phyloP scores from a whole-genome alignment of 2,329 filamentous ascomycete genomes.

The Dendryphion nanum region DNA sequence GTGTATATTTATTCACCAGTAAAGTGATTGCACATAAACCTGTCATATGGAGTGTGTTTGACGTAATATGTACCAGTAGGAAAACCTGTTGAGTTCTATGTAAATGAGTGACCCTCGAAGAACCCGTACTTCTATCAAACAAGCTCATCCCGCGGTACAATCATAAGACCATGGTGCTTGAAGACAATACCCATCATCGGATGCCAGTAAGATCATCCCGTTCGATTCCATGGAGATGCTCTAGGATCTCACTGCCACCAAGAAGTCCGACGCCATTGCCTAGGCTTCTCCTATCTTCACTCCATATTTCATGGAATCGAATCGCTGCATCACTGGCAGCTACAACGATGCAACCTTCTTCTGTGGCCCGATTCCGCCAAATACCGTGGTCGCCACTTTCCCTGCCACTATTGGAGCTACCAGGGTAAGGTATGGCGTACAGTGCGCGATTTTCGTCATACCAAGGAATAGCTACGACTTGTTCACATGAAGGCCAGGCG shows the following conservation, averaged over 20 bases:
- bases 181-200: slow-evolving; percentile 32
- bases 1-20: no score
- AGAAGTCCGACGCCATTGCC: slow-evolving; percentile 54
- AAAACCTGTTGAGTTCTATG: no score
- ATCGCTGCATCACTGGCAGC: slow-evolving; percentile 89
- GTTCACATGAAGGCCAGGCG: slow-evolving; percentile 86
- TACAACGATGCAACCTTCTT: slow-evolving; percentile 84
- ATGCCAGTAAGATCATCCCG: slow-evolving; percentile 54
- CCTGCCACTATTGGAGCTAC: slow-evolving; percentile 48
- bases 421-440: slow-evolving; percentile 83
- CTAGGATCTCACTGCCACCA: slow-evolving; percentile 81
- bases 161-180: no score
- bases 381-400: slow-evolving; percentile 53
- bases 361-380: slow-evolving; percentile 56
- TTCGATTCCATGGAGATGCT: slow-evolving; percentile 76
- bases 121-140: no score
- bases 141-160: no score
- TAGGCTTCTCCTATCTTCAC: slow-evolving; percentile 57
- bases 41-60: no score
- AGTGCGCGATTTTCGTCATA: slow-evolving; percentile 74
- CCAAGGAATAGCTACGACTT: slow-evolving; percentile 84
- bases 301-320: slow-evolving; percentile 95
- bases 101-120: no score
- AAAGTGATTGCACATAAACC: no score
- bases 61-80: no score